Conservation (phyloP, 2,329 filamentous ascomycete genomes). For the Diaporthe sp. region DNA sequence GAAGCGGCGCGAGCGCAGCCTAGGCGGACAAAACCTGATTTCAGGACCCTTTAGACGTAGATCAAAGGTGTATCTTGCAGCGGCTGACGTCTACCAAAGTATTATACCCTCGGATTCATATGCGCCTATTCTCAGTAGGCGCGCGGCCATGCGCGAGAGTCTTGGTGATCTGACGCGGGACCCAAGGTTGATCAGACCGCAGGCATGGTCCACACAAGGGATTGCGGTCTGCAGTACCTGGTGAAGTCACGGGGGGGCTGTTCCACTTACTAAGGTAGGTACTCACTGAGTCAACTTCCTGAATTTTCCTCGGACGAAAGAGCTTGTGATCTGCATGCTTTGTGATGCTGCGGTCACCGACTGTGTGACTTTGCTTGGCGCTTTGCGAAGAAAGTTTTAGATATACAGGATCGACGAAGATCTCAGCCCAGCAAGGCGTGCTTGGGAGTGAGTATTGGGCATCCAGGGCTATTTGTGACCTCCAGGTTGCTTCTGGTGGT, state of each 20-base stretch:
- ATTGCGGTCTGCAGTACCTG: neutral
- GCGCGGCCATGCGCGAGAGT: neutral
- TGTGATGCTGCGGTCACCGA: neutral
- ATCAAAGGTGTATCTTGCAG: conserved; percentile 22
- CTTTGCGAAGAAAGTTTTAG: conserved; percentile 3
- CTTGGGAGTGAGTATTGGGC: neutral
- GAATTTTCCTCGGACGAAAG: neutral
- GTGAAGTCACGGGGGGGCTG: neutral
- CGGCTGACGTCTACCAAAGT: neutral
- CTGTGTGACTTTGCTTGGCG: conserved; percentile 8
- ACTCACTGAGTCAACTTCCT: conserved; percentile 4
- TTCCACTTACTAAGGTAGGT: neutral
- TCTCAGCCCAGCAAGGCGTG: conserved; percentile 11
- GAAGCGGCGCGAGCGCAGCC: neutral
- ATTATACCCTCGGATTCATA: neutral
- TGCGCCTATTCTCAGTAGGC: conserved; percentile 22
- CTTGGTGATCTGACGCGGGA: neutral
- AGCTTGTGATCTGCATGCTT: conserved; percentile 9
- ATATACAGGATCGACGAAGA: neutral
- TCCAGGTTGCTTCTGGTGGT: neutral
- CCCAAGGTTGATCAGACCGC: neutral
- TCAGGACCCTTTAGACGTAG: neutral
- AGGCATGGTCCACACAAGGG: neutral
- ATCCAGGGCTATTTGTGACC: neutral
- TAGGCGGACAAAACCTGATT: conserved; percentile 9